These are phyloP conservation scores for Datisca glomerata DNA, from an alignment of 306 rosid species.

Conservation along the genomic window DNA sequence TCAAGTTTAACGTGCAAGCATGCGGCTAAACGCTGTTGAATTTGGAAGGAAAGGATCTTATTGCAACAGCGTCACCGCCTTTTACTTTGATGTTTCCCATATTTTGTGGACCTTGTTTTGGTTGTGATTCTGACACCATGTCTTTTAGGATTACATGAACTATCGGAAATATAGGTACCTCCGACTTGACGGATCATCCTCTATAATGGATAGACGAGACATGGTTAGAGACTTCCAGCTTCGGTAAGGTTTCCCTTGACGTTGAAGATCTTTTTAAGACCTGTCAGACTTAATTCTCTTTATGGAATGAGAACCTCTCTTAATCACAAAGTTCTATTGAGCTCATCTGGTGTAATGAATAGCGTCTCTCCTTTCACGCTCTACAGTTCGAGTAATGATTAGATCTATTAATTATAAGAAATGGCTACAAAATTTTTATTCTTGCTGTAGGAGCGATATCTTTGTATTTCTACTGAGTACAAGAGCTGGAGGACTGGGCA, in stretches of 20 bases:
- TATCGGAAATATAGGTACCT: constrained; percentile 85
- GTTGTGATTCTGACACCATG: too few species aligned
- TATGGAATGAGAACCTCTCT: too few species aligned
- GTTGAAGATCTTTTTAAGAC: background rate
- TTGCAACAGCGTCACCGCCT: too few species aligned
- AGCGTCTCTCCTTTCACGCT: too few species aligned
- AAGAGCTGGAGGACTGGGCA: constrained; percentile 99
- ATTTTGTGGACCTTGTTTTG: too few species aligned
- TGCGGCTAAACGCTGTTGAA: too few species aligned
- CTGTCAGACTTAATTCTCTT: background rate
- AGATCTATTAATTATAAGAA: background rate
- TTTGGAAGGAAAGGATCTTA: too few species aligned
- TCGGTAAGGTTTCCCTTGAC: constrained; percentile 39
- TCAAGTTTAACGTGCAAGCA: background rate
- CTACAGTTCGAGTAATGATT: background rate
- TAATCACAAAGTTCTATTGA: too few species aligned
- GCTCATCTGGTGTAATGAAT: too few species aligned
- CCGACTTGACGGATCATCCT: constrained; percentile 93
- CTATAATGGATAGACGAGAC: constrained; percentile 93
- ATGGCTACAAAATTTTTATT: background rate
- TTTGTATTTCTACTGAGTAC: constrained; percentile 95
- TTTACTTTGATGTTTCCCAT: too few species aligned
- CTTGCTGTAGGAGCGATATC: constrained; percentile 66
- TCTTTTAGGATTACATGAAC: constrained; percentile 81
- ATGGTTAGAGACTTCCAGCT: constrained; percentile 96